Evolutionary conservation across 768 basidiomycete genomes (phyloP).

Genomic region (Suillus placidus): DNA sequence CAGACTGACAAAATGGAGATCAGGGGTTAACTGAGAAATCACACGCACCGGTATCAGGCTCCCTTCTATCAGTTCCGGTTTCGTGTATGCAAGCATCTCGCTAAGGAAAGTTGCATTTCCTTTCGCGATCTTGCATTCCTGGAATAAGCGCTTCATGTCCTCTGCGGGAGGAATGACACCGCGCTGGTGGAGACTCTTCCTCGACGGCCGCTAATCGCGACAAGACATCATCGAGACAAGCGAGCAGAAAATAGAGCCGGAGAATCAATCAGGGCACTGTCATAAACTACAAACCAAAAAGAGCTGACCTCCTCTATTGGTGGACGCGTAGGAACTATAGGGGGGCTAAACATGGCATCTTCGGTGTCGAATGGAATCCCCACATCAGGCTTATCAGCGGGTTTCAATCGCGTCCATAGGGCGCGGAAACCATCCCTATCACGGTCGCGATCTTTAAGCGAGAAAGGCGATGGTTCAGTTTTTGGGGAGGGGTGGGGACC

Average conservation of each 20-base stretch:
- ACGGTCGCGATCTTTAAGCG: conserved; percentile 29
- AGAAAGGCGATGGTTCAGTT: conserved; percentile 10
- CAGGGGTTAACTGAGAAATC: background rate
- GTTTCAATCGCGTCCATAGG: conserved; percentile 82
- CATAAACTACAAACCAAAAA: background rate
- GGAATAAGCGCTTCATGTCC: conserved; percentile 78
- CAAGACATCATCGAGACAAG: background rate
- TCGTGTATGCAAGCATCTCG: conserved; percentile 69
- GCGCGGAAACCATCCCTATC: conserved; percentile 61
- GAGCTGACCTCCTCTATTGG: conserved; percentile 3
- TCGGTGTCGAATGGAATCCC: conserved; percentile 79
- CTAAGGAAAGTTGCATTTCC: conserved; percentile 79
- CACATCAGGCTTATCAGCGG: conserved; percentile 79
- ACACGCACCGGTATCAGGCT: conserved; percentile 65
- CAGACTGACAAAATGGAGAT: background rate
- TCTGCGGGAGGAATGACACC: conserved; percentile 73
- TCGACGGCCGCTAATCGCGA: background rate
- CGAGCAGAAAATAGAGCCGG: background rate
- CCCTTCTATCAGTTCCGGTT: conserved; percentile 68
- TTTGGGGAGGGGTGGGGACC: background rate
- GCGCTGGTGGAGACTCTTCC: conserved; percentile 24
- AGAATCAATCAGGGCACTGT: background rate
- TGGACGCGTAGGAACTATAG: conserved; percentile 35
- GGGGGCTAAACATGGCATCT: conserved; percentile 80
- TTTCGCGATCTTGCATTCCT: conserved; percentile 83